Conservation (phyloP, 441 rosid genomes). For the Pelargonium fulgidum region DNA sequence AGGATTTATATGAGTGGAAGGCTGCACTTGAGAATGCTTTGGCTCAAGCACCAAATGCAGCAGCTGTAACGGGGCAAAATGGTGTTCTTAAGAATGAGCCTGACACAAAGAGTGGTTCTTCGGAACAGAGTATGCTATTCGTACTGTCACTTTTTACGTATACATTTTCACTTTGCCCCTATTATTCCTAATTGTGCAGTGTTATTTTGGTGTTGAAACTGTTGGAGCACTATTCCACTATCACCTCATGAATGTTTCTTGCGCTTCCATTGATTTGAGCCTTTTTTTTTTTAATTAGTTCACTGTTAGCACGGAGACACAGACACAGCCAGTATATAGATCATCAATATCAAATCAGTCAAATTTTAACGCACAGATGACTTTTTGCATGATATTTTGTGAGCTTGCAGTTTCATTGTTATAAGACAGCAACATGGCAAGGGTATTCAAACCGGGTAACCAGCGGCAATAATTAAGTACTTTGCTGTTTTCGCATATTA, state of each 20-base stretch:
- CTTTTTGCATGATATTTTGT: constrained; percentile 10
- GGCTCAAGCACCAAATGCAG: constrained; percentile 77
- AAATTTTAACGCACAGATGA: neutral
- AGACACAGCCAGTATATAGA: neutral
- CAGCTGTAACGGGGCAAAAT: constrained; percentile 72
- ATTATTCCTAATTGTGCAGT: neutral
- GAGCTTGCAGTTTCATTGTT: neutral
- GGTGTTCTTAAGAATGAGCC: constrained; percentile 66
- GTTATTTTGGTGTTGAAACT: neutral
- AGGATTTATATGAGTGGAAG: constrained; percentile 93
- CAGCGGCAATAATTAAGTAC: neutral
- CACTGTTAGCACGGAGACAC: neutral
- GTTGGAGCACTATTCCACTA: neutral
- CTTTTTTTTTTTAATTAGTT: neutral
- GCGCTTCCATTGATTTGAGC: neutral
- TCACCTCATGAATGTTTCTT: neutral
- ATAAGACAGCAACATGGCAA: constrained; percentile 1
- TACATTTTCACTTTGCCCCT: constrained; percentile 4
- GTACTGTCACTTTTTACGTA: constrained; percentile 5
- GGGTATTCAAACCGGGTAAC: neutral
- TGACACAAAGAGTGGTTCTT: constrained; percentile 43
- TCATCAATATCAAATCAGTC: neutral
- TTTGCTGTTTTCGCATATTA: neutral
- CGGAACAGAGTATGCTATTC: constrained; percentile 51
- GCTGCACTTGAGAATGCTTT: constrained; percentile 85